phyloP scores from a whole-genome alignment of 116 monocot genomes.

The Iris pallida region DNA sequence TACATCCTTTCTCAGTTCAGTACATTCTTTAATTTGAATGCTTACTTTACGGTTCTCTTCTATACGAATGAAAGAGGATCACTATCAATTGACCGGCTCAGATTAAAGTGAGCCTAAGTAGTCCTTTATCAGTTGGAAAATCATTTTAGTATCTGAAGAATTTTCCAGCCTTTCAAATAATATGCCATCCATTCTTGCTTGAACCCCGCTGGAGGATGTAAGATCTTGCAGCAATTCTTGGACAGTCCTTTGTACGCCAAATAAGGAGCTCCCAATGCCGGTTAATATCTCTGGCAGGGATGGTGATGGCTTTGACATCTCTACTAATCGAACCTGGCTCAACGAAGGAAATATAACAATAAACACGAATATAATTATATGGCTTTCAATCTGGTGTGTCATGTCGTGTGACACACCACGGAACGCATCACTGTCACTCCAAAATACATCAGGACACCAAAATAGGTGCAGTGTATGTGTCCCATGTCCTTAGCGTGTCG shows the following conservation, averaged over 20 bases:
- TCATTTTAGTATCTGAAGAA: constrained; percentile 24
- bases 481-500: too few species aligned
- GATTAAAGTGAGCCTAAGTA: constrained; percentile 37
- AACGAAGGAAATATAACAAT: not conserved
- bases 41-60: too few species aligned
- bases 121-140: constrained; percentile 64
- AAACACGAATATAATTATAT: not conserved
- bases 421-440: too few species aligned
- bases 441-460: too few species aligned
- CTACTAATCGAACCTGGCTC: constrained; percentile 71
- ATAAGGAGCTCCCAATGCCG: constrained; percentile 51
- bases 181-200: constrained; percentile 83
- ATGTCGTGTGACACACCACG: too few species aligned
- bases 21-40: too few species aligned
- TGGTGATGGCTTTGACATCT: constrained; percentile 55
- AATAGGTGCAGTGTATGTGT: too few species aligned
- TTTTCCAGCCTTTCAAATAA: constrained; percentile 59
- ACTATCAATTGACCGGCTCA: not conserved
- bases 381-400: too few species aligned
- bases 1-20: too few species aligned
- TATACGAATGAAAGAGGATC: too few species aligned
- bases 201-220: constrained; percentile 43
- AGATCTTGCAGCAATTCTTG: constrained; percentile 60
- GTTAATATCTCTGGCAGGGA: constrained; percentile 39
- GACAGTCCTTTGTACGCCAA: constrained; percentile 48